These are phyloP conservation scores for Waltergamsia citrina DNA, from an alignment of 2,329 filamentous ascomycete species.

Conservation along the genomic window DNA sequence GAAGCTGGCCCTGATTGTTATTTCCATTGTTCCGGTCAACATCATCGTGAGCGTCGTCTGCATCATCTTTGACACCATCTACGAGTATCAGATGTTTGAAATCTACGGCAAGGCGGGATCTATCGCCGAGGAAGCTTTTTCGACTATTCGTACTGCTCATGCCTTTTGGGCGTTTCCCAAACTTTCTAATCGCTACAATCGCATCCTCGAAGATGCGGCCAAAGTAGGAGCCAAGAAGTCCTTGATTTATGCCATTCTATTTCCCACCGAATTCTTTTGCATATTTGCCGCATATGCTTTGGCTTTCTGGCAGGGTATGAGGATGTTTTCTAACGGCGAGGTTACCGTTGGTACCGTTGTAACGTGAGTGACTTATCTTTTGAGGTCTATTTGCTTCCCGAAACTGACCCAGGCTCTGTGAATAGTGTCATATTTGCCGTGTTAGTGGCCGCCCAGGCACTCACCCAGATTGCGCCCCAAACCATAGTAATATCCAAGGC, in stretches of 20 bases:
- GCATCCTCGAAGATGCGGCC: conserved; percentile 28
- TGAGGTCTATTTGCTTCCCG: neutral
- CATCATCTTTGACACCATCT: conserved; percentile 26
- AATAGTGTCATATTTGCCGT: conserved; percentile 35
- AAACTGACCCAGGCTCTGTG: neutral
- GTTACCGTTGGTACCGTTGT: conserved; percentile 34
- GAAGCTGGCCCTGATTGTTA: conserved; percentile 32
- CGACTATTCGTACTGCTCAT: conserved; percentile 37
- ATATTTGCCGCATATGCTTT: conserved; percentile 37
- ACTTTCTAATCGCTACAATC: conserved; percentile 29
- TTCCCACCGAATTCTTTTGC: conserved; percentile 35
- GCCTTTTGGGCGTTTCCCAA: conserved; percentile 39
- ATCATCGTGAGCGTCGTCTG: conserved; percentile 27
- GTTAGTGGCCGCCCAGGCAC: conserved; percentile 31
- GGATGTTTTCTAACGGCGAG: conserved; percentile 33
- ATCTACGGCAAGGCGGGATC: conserved; percentile 30
- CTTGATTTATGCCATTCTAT: conserved; percentile 30
- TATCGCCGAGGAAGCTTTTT: conserved; percentile 39
- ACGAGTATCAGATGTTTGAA: conserved; percentile 33
- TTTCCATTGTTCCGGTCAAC: conserved; percentile 33
- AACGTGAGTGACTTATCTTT: conserved; percentile 21
- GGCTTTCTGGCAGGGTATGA: conserved; percentile 42
- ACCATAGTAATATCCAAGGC: conserved; percentile 30
- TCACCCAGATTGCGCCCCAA: conserved; percentile 38
- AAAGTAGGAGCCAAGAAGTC: conserved; percentile 31